Evolutionary conservation across 768 basidiomycete species (phyloP).

Genomic region (Phaeotremella skinneri): DNA sequence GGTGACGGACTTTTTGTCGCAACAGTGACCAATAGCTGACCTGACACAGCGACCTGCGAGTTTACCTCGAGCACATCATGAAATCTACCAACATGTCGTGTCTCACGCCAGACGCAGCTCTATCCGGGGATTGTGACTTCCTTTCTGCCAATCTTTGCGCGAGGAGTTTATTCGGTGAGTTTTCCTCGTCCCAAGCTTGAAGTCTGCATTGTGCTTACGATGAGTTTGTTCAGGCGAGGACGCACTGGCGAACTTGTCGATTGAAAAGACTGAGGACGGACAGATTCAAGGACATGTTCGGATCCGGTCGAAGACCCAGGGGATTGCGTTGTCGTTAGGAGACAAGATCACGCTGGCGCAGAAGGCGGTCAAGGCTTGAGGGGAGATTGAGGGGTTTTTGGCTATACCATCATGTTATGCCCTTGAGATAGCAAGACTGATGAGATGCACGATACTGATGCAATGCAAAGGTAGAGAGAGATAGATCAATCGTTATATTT

Average conservation of each 20-base stretch:
- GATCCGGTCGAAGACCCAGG: slow-evolving; percentile 95
- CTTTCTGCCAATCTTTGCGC: slow-evolving; percentile 96
- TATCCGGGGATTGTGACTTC: slow-evolving; percentile 96
- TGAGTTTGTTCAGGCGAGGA: slow-evolving; percentile 69
- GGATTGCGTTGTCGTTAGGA: slow-evolving; percentile 85
- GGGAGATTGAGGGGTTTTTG: too few species aligned
- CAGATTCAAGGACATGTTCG: slow-evolving; percentile 87
- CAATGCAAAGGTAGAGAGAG: too few species aligned
- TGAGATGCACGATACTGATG: too few species aligned
- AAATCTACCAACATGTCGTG: slow-evolving; percentile 96
- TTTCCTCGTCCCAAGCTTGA: not conserved
- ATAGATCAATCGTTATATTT: too few species aligned
- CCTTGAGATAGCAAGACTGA: too few species aligned
- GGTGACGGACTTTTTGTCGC: slow-evolving; percentile 49
- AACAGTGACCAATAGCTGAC: not conserved
- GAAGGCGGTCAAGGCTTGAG: slow-evolving; percentile 37
- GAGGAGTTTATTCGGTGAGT: slow-evolving; percentile 81
- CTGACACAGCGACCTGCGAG: slow-evolving; percentile 67
- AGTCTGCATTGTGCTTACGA: not conserved
- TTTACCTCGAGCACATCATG: slow-evolving; percentile 92
- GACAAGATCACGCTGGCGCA: slow-evolving; percentile 48
- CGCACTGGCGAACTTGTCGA: slow-evolving; percentile 87
- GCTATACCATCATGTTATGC: too few species aligned
- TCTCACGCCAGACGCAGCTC: slow-evolving; percentile 79
- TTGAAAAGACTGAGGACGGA: slow-evolving; percentile 80